Evolutionary conservation across 192 early-diverging fungal genomes (phyloP).

Genomic region (Coemansia sp.): DNA sequence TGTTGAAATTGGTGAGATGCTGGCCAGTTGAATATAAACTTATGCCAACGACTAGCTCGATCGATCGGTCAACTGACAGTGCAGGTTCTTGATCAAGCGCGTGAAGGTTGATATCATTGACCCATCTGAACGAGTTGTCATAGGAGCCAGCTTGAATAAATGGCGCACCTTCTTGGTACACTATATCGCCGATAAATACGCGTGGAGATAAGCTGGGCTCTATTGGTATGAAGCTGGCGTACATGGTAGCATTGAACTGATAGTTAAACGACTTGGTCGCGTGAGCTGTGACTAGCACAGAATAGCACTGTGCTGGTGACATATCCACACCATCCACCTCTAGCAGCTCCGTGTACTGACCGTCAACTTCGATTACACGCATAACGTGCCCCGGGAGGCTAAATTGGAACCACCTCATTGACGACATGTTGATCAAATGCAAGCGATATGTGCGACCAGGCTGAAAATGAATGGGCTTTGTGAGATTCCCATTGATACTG

Average conservation of each 20-base stretch:
- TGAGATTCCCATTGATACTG: constrained; percentile 45
- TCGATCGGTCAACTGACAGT: constrained; percentile 44
- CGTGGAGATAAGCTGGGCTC: constrained; percentile 21
- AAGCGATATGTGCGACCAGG: constrained; percentile 77
- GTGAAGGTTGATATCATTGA: constrained; percentile 48
- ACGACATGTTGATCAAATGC: constrained; percentile 72
- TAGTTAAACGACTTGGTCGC: constrained; percentile 62
- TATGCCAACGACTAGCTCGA: constrained; percentile 55
- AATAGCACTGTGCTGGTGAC: constrained; percentile 72
- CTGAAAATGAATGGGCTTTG: constrained; percentile 58
- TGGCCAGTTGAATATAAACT: constrained; percentile 60
- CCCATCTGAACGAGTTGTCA: neutral
- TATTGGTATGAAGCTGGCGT: constrained; percentile 55
- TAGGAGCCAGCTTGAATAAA: constrained; percentile 18
- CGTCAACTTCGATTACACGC: constrained; percentile 76
- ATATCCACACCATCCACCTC: constrained; percentile 57
- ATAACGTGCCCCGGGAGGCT: constrained; percentile 73
- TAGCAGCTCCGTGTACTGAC: constrained; percentile 57
- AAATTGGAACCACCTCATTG: constrained; percentile 65
- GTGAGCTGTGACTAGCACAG: constrained; percentile 73
- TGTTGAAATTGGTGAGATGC: constrained; percentile 74
- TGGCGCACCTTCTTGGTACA: constrained; percentile 59
- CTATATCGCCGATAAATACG: constrained; percentile 58
- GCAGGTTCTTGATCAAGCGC: constrained; percentile 55
- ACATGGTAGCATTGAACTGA: constrained; percentile 58